Percentiles rank a stretch among this genome's conserved stretches.
Evolutionary conservation across 805 yeast genomes (phyloP).

Genomic region (Yarrowia sp.): DNA sequence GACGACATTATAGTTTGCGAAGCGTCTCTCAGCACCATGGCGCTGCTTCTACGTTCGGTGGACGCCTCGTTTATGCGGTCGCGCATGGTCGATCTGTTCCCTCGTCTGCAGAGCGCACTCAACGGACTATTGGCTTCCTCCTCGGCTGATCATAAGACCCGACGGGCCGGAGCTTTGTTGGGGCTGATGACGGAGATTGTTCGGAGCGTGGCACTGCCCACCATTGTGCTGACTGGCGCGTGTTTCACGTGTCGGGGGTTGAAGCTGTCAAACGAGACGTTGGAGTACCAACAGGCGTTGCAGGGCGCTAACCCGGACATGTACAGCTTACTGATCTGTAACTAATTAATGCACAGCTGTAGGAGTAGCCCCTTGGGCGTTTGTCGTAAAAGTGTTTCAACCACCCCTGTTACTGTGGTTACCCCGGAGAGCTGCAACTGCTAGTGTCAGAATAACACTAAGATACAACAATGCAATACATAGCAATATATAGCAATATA

Average conservation of each 20-base stretch:
- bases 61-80: constrained; percentile 40
- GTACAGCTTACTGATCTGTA: too few relatives aligned
- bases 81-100: constrained; percentile 35
- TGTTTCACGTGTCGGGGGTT: constrained; percentile 1
- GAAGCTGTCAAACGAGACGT: too few relatives aligned
- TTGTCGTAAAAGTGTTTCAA: too few relatives aligned
- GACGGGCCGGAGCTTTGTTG: neutral
- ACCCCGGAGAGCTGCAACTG: too few relatives aligned
- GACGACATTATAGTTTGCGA: constrained; percentile 38
- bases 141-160: constrained; percentile 10
- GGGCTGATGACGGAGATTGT: neutral
- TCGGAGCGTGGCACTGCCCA: neutral
- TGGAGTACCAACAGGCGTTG: too few relatives aligned
- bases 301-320: constrained; percentile 5
- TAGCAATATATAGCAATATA: too few relatives aligned
- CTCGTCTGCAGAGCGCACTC: constrained; percentile 29
- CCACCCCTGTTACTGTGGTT: too few relatives aligned
- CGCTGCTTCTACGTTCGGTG: constrained; percentile 34
- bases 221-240: neutral
- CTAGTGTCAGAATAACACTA: too few relatives aligned
- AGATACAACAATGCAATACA: too few relatives aligned
- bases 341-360: too few relatives aligned
- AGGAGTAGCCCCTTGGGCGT: too few relatives aligned
- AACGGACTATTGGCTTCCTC: neutral
- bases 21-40: constrained; percentile 37